Evolutionary conservation across 805 yeast species (phyloP), one percentile per base, ranked within the genome.

Genomic region (Barnettozyma botsteinii): DNA sequence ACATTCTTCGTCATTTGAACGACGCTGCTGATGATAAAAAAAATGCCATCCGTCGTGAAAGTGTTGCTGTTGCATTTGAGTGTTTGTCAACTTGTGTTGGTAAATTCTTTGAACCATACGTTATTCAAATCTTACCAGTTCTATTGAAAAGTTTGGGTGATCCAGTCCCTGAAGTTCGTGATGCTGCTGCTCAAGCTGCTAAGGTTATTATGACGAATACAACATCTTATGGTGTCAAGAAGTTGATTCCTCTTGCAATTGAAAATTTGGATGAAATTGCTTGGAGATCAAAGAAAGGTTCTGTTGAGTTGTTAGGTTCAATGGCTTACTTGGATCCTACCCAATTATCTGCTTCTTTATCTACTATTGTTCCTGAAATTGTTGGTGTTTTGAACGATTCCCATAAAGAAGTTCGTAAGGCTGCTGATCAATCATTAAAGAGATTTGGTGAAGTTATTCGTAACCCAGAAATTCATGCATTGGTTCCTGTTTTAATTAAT

Each of bases 241-340:
- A 82, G 49, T 72, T 93, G 60, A 88, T 93, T 59, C 99, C 98
- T 2, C 70, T 91, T 42, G 95, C 97, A 0, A 75, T 91, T 43
- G 75, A 79, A 24, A 86, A 85, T 50, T 70, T 93, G 51, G 94
- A 88, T 52, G 95, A 86, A 45, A 79, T 81, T 41, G 82, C 94
- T 0, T 93, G 99, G 99, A 75, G 99, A 65, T 79, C 95, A 0
- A 93, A 93, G 66, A 86, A 88, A 64, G 98, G 98, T 4, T 85
- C 98, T 7, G 98, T 93, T 15, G 98, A 93, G 59, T 66, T 93
- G 38, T 73, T 93, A 33, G 99, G 99, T 62, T 80, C 96, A 19
- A 93, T 93, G 98, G 98, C 98, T 1, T 93, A 88, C 60, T 71
- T 93, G 46, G 96, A 91, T 55, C 98, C 98, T 4, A 73, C 93